Percentiles rank a stretch among this genome's conserved stretches.
phyloP scores from a whole-genome alignment of 768 basidiomycete species.

The Leccinum incarnatum region DNA sequence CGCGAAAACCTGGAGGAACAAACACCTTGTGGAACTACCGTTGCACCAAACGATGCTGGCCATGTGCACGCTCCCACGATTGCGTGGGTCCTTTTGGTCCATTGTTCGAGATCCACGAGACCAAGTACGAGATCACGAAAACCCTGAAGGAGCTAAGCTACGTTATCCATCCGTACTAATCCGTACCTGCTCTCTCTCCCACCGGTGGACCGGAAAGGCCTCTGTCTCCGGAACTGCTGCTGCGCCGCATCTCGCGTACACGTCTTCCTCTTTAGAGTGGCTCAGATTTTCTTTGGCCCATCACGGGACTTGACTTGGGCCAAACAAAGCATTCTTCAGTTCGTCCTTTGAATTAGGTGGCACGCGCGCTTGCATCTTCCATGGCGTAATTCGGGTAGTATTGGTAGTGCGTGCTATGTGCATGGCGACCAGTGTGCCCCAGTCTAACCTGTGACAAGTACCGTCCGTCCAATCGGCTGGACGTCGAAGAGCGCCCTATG shows the following conservation, averaged over 20 bases:
- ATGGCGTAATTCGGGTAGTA: not conserved
- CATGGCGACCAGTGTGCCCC: not conserved
- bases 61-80: conserved; percentile 3
- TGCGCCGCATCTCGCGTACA: not conserved
- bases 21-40: conserved; percentile 12
- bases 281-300: not conserved
- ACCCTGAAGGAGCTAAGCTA: conserved; percentile 35
- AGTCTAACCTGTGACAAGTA: not conserved
- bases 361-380: conserved; percentile 2
- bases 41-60: conserved; percentile 1
- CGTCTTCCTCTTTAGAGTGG: conserved; percentile 1
- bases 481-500: not conserved
- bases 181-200: conserved; percentile 9
- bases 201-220: not conserved
- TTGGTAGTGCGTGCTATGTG: not conserved
- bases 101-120: conserved; percentile 19
- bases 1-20: not conserved
- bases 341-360: not conserved
- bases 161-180: conserved; percentile 7
- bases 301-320: not conserved
- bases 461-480: not conserved
- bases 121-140: conserved; percentile 24
- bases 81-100: not conserved
- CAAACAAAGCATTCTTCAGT: not conserved
- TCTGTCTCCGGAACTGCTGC: conserved; percentile 1